These are phyloP conservation scores for Acanthamoeba polyphaga DNA, from an alignment of 208 protist species.

Conservation along the genomic window DNA sequence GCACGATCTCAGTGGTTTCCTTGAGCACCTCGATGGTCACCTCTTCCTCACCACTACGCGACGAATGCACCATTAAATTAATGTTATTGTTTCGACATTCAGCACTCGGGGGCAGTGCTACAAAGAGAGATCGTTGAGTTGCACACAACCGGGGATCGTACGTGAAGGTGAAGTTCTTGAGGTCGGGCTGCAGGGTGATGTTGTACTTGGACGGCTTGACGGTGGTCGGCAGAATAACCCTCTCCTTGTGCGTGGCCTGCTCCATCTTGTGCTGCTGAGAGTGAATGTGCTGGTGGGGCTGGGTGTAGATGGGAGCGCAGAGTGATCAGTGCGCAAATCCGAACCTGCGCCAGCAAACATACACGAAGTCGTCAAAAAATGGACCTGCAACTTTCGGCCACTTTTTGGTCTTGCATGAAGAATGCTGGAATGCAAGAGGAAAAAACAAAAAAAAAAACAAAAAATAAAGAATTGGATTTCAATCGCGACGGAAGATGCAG, in stretches of 20 bases:
- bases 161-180: constrained; percentile 77
- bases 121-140: background rate
- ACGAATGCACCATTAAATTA: background rate
- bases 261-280: background rate
- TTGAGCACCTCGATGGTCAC: constrained; percentile 66
- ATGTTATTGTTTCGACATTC: background rate
- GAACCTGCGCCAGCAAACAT: background rate
- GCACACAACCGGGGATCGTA: background rate
- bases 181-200: constrained; percentile 84
- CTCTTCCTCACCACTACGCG: constrained; percentile 37
- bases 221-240: constrained; percentile 85
- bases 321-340: no score
- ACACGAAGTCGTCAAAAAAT: background rate
- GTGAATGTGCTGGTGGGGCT: no score
- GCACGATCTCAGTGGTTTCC: constrained; percentile 77
- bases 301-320: no score
- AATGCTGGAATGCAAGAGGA: background rate
- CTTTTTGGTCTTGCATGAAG: background rate
- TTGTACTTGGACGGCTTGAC: constrained; percentile 86
- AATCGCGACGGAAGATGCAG: background rate
- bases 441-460: background rate
- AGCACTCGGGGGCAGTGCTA: background rate
- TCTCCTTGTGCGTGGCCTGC: background rate
- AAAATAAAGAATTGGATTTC: background rate
- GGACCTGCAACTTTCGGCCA: background rate